These are phyloP conservation scores for Fusarium pininemorale DNA, from an alignment of 2,329 filamentous ascomycete genomes.

Conservation along the genomic window DNA sequence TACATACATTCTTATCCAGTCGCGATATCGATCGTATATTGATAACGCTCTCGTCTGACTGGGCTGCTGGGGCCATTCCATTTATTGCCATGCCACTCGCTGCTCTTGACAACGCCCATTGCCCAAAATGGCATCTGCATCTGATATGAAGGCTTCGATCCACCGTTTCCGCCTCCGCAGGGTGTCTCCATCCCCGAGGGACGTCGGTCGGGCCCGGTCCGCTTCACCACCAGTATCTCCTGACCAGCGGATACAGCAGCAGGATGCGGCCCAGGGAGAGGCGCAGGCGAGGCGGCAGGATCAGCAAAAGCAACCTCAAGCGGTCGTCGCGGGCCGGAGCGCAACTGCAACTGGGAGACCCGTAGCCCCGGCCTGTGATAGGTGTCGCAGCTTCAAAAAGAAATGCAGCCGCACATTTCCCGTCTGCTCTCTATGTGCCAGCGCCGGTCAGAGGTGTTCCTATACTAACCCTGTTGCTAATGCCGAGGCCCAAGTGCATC, in stretches of 20 bases:
- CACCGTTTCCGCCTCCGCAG: conserved; percentile 41
- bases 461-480: conserved; percentile 45
- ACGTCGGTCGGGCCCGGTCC: conserved; percentile 41
- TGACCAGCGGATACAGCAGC: conserved; percentile 14
- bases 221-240: conserved; percentile 40
- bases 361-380: conserved; percentile 48
- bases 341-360: conserved; percentile 15
- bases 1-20: not conserved
- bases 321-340: not conserved
- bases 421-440: conserved; percentile 51
- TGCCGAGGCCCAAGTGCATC: conserved; percentile 47
- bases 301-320: conserved; percentile 8
- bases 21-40: not conserved
- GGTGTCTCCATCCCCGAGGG: conserved; percentile 38
- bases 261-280: conserved; percentile 23
- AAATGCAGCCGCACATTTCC: conserved; percentile 55
- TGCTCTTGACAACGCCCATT: not conserved
- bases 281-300: conserved; percentile 25
- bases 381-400: conserved; percentile 57
- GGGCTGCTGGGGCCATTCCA: not conserved
- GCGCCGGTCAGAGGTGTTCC: conserved; percentile 52
- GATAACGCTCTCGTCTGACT: not conserved
- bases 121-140: conserved; percentile 40
- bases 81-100: conserved; percentile 14
- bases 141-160: conserved; percentile 43